These are phyloP conservation scores for Camellia lanceoleosa DNA, from an alignment of 148 eudicot genomes.

Conservation along the genomic window DNA sequence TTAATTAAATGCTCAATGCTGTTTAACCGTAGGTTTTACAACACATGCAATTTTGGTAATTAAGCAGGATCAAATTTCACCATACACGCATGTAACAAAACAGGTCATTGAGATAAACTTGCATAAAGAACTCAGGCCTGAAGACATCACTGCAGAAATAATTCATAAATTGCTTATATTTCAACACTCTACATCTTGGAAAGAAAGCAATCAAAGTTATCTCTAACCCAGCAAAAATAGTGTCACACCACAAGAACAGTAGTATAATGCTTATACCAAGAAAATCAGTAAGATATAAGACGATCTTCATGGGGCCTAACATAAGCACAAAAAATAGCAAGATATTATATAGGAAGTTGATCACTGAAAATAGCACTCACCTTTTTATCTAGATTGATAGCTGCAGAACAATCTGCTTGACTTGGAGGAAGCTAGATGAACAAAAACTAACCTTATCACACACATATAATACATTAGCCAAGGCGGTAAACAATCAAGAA, in stretches of 20 bases:
- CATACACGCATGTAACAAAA: no score
- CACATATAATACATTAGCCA: not conserved
- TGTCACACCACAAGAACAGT: not conserved
- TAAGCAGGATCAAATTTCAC: no score
- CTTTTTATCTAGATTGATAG: no score
- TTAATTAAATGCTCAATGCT: no score
- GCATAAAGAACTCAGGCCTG: no score
- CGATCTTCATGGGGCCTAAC: not conserved
- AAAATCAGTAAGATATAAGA: not conserved
- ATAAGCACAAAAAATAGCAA: not conserved
- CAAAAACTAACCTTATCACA: slow-evolving; percentile 9
- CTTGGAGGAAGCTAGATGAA: not conserved
- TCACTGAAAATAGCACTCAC: no score
- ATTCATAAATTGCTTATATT: not conserved
- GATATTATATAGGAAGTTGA: no score
- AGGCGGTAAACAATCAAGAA: slow-evolving; percentile 6
- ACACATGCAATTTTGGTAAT: no score
- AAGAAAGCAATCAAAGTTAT: not conserved
- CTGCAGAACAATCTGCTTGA: no score
- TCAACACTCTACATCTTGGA: not conserved
- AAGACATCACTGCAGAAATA: not conserved
- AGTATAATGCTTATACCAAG: not conserved
- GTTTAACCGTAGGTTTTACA: no score
- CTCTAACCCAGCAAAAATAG: not conserved
- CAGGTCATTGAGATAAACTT: no score